Evolutionary conservation across 2,329 filamentous ascomycete species (phyloP).

Genomic region (Colletotrichum aenigma): DNA sequence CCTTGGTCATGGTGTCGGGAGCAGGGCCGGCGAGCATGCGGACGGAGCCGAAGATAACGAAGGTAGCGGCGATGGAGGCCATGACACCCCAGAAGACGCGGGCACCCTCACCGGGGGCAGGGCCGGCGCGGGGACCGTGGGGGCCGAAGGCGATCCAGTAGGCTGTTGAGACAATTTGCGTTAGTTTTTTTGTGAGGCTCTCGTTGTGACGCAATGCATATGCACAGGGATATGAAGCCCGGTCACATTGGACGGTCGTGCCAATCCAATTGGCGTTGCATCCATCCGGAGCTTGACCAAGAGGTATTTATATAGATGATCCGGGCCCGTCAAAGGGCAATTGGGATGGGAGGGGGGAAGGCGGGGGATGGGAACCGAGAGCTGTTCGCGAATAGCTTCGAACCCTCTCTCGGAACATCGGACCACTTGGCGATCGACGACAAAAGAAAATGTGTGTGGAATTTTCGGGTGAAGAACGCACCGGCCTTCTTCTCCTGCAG

Average conservation of each 20-base stretch:
- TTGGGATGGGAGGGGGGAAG: background rate
- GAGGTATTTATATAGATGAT: background rate
- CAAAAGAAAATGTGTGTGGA: background rate
- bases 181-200: slow-evolving; percentile 32
- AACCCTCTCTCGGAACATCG: background rate
- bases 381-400: background rate
- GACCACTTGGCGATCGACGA: slow-evolving; percentile 2
- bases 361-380: background rate
- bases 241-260: background rate
- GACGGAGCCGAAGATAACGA: slow-evolving; percentile 73
- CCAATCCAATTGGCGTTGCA: slow-evolving; percentile 4
- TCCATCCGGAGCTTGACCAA: background rate
- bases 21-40: slow-evolving; percentile 73
- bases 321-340: background rate
- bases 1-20: slow-evolving; percentile 91
- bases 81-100: slow-evolving; percentile 78
- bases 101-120: slow-evolving; percentile 83
- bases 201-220: slow-evolving; percentile 14
- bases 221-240: slow-evolving; percentile 4
- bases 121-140: slow-evolving; percentile 85
- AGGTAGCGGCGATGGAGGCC: slow-evolving; percentile 68
- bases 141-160: slow-evolving; percentile 99
- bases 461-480: slow-evolving; percentile 58
- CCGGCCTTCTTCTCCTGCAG: slow-evolving; percentile 98
- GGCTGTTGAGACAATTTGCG: slow-evolving; percentile 61